These are phyloP conservation scores for Chytriomyces sp. DNA, from an alignment of 192 early-diverging fungal genomes.

Conservation along the genomic window DNA sequence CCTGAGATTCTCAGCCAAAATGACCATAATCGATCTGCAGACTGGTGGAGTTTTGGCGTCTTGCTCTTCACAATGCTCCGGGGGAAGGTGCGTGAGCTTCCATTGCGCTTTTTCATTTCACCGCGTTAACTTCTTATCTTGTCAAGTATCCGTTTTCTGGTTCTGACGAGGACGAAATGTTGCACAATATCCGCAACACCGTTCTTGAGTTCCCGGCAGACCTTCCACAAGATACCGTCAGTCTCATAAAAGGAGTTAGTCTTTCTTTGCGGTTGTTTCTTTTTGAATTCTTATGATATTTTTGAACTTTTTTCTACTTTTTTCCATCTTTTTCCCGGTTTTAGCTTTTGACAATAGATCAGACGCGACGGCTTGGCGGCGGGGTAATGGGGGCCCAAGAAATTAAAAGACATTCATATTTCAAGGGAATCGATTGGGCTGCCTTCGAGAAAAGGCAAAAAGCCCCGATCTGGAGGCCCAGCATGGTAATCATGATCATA, in stretches of 20 bases:
- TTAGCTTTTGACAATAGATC: constrained; percentile 85
- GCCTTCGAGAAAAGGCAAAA: constrained; percentile 85
- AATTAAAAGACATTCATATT: constrained; percentile 94
- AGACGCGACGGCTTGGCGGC: constrained; percentile 84
- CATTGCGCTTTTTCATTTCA: neutral
- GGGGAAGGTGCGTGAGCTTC: constrained; percentile 50
- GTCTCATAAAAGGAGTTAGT: constrained; percentile 80
- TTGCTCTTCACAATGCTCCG: constrained; percentile 89
- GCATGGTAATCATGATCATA: constrained; percentile 65
- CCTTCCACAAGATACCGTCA: constrained; percentile 90
- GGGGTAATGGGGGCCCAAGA: constrained; percentile 89
- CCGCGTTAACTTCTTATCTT: neutral
- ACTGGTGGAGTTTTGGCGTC: constrained; percentile 99
- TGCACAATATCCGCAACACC: constrained; percentile 92
- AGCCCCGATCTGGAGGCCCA: constrained; percentile 86
- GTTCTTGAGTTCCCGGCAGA: constrained; percentile 92
- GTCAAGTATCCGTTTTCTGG: constrained; percentile 89
- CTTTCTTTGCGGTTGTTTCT: neutral
- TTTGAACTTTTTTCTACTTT: too few species aligned
- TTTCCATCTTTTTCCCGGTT: too few species aligned
- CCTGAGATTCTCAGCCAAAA: constrained; percentile 89
- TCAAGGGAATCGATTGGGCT: constrained; percentile 93
- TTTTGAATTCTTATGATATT: neutral
- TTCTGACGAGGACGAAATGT: constrained; percentile 94
- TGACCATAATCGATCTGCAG: constrained; percentile 90